These are phyloP conservation scores for Sporobolomyces roseus DNA, from an alignment of 768 basidiomycete genomes.

Conservation along the genomic window DNA sequence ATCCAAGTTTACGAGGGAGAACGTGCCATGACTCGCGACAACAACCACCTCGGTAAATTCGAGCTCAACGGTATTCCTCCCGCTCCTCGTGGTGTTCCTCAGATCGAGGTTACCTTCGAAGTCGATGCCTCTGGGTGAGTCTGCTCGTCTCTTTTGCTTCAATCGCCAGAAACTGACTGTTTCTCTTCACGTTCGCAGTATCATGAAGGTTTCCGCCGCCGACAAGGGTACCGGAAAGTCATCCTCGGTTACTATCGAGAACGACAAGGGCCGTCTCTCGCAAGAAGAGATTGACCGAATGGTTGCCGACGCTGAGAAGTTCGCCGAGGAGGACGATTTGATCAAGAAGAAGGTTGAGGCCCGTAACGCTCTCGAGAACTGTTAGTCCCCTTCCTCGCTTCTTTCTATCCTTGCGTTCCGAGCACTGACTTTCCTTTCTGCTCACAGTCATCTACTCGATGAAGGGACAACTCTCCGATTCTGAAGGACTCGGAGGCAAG, in stretches of 20 bases:
- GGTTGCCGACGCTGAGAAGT: constrained; percentile 88
- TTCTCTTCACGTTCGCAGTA: constrained; percentile 54
- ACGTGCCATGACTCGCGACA: constrained; percentile 95
- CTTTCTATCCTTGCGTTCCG: constrained; percentile 40
- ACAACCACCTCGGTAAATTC: constrained; percentile 96
- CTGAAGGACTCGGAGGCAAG: constrained; percentile 86
- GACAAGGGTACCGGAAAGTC: constrained; percentile 88
- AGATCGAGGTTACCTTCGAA: constrained; percentile 95
- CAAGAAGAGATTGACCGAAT: constrained; percentile 87
- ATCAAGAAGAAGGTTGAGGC: constrained; percentile 53
- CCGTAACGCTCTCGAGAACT: constrained; percentile 68
- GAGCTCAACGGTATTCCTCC: constrained; percentile 89
- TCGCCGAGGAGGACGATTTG: constrained; percentile 66
- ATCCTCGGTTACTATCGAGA: constrained; percentile 86
- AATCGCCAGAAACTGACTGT: not conserved
- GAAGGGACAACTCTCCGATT: constrained; percentile 77
- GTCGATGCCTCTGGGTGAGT: constrained; percentile 54
- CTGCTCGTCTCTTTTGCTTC: not conserved
- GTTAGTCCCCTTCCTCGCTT: constrained; percentile 43
- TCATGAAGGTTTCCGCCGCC: constrained; percentile 85
- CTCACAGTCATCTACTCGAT: constrained; percentile 62
- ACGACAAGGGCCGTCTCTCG: constrained; percentile 87
- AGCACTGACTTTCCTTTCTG: not conserved
- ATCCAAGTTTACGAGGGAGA: constrained; percentile 98
- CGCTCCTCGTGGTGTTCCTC: constrained; percentile 91